Evolutionary conservation across 176 grass and related monocot species (phyloP), one percentile per base, ranked within the genome.

Genomic region (Zea luxurians): DNA sequence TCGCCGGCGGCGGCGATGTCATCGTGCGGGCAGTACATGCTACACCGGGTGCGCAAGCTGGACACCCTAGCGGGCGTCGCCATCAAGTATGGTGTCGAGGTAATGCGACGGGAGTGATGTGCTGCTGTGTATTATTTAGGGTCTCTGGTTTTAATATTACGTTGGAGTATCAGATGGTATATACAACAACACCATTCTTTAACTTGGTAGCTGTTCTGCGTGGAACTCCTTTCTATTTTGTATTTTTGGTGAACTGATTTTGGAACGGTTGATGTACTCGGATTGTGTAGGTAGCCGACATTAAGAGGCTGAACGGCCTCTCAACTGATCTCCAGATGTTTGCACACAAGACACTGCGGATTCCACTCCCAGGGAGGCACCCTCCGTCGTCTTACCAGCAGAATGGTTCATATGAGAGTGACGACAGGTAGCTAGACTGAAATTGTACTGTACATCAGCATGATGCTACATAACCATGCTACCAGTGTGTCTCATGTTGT

Each of bases 71-170:
- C 96, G 12, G 96, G 96, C 45, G 72, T 99, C 63, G 96, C 96
- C 45, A 99, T 99, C 74, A 95, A 99, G 83, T 99, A 99, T 6
- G 96, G 96, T 41, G 96, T 99, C 40, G 96, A 99, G 96, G 96
- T 99, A 90, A 73, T 74, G 61, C 62, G 82, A 82, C 73, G 54
- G 70, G 74, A 84, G 10, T 73, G 77, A 53, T 68, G 10, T 68
- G 17, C 35, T 78, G 47, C 67, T 64, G 13, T 9, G 10, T 12
- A 46, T 54, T 40, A 4, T 36, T 38, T 50, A 78, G 74, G 18
- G 9, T 34, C 80, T 60, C 20, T 48, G 13, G 58, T 75, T 91
- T 79, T 75, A 57, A 57, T 58, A 58, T 9, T 27, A 53, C 10
- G 8, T 69, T 50, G 66, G 73, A 81, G 76, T 42, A 52, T 68